A percentile compares a stretch with the other conserved stretches of the same genome.
phyloP scores from a whole-genome alignment of 345 rosid genomes.

The Camelina sativa region DNA sequence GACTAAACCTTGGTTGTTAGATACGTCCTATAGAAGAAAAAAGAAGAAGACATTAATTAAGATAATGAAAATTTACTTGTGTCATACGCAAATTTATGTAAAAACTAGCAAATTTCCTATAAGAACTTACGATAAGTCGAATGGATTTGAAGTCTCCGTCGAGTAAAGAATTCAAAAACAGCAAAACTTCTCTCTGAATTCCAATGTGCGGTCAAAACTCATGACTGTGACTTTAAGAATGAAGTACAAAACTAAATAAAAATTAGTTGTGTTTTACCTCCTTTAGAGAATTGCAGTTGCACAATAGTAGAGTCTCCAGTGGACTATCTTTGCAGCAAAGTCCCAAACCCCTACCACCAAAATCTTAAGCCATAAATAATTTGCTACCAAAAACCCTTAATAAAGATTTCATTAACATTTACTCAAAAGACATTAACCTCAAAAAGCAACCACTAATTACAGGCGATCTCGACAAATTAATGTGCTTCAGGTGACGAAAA shows the following conservation, averaged over 20 bases:
- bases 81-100: background rate
- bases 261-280: constrained; percentile 53
- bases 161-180: constrained; percentile 61
- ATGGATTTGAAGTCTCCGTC: constrained; percentile 76
- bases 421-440: constrained; percentile 52
- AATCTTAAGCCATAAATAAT: constrained; percentile 19
- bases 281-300: constrained; percentile 72
- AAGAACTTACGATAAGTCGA: constrained; percentile 63
- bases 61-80: background rate
- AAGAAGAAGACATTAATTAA: constrained; percentile 24
- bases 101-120: constrained; percentile 15
- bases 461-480: constrained; percentile 66
- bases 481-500: constrained; percentile 68
- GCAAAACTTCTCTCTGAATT: constrained; percentile 73
- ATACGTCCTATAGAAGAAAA: constrained; percentile 60
- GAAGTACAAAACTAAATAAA: background rate
- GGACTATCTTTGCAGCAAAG: constrained; percentile 53
- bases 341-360: constrained; percentile 65
- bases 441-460: constrained; percentile 74
- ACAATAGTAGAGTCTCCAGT: constrained; percentile 71
- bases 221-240: constrained; percentile 10
- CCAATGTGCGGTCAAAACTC: constrained; percentile 20
- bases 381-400: constrained; percentile 17
- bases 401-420: background rate
- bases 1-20: constrained; percentile 74